Conservation (phyloP, 352 stramenopile genomes). For the Globisporangium canariense region DNA sequence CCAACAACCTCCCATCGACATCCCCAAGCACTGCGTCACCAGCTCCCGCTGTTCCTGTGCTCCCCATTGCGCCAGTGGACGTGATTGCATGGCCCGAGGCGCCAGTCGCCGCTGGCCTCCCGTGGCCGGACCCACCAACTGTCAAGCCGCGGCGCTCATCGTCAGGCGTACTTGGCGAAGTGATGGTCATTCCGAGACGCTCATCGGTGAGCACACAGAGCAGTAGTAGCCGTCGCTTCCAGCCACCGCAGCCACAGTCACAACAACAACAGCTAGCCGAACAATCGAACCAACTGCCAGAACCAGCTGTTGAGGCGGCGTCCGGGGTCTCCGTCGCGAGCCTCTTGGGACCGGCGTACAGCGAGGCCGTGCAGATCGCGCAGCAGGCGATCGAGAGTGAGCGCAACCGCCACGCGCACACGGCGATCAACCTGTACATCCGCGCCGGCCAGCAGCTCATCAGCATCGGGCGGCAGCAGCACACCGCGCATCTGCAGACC, state of each 20-base stretch:
- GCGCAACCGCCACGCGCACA: slow-evolving; percentile 52
- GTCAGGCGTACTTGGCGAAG: neutral
- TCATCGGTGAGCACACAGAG: slow-evolving; percentile 3
- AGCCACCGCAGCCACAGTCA: neutral
- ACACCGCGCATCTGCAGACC: slow-evolving; percentile 58
- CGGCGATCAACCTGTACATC: slow-evolving; percentile 74
- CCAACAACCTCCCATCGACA: neutral
- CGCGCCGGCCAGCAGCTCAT: slow-evolving; percentile 63
- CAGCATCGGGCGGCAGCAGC: slow-evolving; percentile 57
- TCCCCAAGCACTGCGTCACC: neutral
- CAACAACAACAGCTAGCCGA: neutral
- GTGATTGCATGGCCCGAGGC: slow-evolving; percentile 12
- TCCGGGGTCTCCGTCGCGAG: slow-evolving; percentile 26
- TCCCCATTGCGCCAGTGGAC: neutral
- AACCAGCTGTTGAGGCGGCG: slow-evolving; percentile 7
- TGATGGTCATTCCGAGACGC: slow-evolving; percentile 3
- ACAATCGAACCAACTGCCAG: neutral
- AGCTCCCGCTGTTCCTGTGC: neutral
- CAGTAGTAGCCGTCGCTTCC: slow-evolving; percentile 3
- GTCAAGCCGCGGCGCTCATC: slow-evolving; percentile 9
- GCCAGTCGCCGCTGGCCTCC: slow-evolving; percentile 2
- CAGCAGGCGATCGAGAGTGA: slow-evolving; percentile 73
- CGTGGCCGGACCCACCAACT: slow-evolving; percentile 16
- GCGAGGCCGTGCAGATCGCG: slow-evolving; percentile 53
- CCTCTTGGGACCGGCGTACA: slow-evolving; percentile 57